Percentiles rank a stretch among this genome's conserved stretches.
Evolutionary conservation across 176 grass and related monocot species (phyloP).

Genomic region (Zoysia japonica): DNA sequence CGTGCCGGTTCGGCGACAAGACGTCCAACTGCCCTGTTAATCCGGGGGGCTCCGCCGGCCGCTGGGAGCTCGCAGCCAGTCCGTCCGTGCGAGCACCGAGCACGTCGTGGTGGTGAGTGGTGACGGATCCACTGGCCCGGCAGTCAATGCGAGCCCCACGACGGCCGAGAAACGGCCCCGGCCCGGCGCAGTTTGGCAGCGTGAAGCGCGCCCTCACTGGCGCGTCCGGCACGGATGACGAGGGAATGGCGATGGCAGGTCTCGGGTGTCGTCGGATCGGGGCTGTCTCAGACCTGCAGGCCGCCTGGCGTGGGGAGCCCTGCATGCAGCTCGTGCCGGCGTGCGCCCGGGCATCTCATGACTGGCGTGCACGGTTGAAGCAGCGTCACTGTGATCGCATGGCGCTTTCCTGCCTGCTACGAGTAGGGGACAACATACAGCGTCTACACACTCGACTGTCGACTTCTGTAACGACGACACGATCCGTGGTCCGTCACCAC

Average conservation of each 20-base stretch:
- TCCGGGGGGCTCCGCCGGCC: background rate
- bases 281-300: no score
- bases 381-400: conserved; percentile 29
- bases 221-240: conserved; percentile 36
- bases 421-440: background rate
- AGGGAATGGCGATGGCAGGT: conserved; percentile 36
- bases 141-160: conserved; percentile 34
- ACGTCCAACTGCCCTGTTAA: conserved; percentile 14
- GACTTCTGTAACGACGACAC: background rate
- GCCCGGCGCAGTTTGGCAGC: background rate
- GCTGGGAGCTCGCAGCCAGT: background rate
- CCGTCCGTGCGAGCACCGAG: background rate
- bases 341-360: conserved; percentile 35
- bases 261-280: background rate
- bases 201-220: conserved; percentile 19
- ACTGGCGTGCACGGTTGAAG: conserved; percentile 6
- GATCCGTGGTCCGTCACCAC: no score
- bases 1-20: conserved; percentile 1
- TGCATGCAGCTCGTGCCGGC: conserved; percentile 39
- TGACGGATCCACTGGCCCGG: background rate
- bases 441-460: background rate
- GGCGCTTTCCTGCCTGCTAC: conserved; percentile 27
- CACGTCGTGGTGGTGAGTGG: background rate
- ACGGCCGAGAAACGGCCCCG: background rate
- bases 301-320: background rate